These are phyloP conservation scores for Francoa sonchifolia DNA, from an alignment of 441 rosid genomes.

Conservation along the genomic window DNA sequence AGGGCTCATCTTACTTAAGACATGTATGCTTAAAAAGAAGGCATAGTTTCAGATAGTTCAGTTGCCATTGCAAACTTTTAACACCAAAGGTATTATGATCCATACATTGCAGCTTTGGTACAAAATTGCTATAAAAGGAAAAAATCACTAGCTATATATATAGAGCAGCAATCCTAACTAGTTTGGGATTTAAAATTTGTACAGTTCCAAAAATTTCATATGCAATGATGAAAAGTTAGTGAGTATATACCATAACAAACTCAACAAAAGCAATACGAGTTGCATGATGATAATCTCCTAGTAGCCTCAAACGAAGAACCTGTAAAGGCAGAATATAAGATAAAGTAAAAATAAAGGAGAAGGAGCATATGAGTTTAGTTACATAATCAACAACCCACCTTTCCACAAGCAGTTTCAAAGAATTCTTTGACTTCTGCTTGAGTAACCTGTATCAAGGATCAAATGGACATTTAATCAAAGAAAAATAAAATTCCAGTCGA, in stretches of 20 bases:
- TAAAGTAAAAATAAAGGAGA: background rate
- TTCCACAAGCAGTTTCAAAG: constrained; percentile 10
- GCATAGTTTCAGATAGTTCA: too few relatives aligned
- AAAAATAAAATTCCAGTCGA: too few relatives aligned
- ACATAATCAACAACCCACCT: constrained; percentile 1
- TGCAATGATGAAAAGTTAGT: background rate
- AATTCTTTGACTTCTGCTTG: background rate
- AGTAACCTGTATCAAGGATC: constrained; percentile 1
- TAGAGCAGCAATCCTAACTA: too few relatives aligned
- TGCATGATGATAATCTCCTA: constrained; percentile 16
- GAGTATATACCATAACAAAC: constrained; percentile 12
- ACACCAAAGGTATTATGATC: too few relatives aligned
- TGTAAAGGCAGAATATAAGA: background rate
- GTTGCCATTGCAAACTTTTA: too few relatives aligned
- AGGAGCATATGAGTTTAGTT: background rate
- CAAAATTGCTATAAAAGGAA: too few relatives aligned
- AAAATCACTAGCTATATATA: too few relatives aligned
- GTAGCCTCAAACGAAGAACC: constrained; percentile 19
- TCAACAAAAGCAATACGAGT: constrained; percentile 20
- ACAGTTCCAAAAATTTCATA: too few relatives aligned
- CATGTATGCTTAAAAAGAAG: too few relatives aligned
- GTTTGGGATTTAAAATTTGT: too few relatives aligned
- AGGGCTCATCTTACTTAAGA: too few relatives aligned
- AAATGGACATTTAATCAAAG: background rate
- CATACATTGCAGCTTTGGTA: too few relatives aligned